Evolutionary conservation across 23 red algal species (phyloP).

Genomic region (Pyropia haitanensis): DNA sequence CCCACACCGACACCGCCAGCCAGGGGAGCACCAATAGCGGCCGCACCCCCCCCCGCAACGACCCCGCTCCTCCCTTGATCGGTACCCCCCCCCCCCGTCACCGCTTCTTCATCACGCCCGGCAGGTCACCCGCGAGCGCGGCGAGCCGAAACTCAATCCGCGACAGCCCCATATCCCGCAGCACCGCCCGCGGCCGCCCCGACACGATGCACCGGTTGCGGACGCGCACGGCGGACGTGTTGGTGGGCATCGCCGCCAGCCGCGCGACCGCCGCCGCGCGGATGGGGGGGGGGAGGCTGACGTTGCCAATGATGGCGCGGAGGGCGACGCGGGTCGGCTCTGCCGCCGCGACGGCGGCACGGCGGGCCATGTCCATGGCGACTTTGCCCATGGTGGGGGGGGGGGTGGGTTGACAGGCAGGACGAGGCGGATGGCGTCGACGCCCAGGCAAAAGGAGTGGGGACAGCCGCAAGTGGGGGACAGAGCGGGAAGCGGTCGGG

Average conservation of each 20-base stretch:
- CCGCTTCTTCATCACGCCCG: slow-evolving; percentile 45
- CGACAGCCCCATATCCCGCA: slow-evolving; percentile 15
- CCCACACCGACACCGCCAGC: too few relatives aligned
- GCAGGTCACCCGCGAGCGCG: slow-evolving; percentile 20
- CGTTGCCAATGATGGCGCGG: slow-evolving; percentile 39
- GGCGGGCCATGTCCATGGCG: slow-evolving; percentile 36
- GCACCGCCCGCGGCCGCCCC: slow-evolving; percentile 31
- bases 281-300: slow-evolving; percentile 25
- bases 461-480: too few relatives aligned
- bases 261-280: slow-evolving; percentile 23
- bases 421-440: too few relatives aligned
- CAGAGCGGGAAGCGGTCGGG: too few relatives aligned
- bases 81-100: background rate
- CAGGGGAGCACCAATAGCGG: too few relatives aligned
- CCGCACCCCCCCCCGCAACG: too few relatives aligned
- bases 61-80: too few relatives aligned
- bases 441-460: too few relatives aligned
- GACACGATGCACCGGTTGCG: slow-evolving; percentile 43
- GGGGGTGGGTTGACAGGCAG: too few relatives aligned
- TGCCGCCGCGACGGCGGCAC: slow-evolving; percentile 12
- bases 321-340: slow-evolving; percentile 30
- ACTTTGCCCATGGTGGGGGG: slow-evolving; percentile 37
- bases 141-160: slow-evolving; percentile 41
- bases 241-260: slow-evolving; percentile 35
- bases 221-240: slow-evolving; percentile 32